Base-by-base conservation (phyloP, 176 grass and related monocot genomes). In the Carex cristatella region DNA sequence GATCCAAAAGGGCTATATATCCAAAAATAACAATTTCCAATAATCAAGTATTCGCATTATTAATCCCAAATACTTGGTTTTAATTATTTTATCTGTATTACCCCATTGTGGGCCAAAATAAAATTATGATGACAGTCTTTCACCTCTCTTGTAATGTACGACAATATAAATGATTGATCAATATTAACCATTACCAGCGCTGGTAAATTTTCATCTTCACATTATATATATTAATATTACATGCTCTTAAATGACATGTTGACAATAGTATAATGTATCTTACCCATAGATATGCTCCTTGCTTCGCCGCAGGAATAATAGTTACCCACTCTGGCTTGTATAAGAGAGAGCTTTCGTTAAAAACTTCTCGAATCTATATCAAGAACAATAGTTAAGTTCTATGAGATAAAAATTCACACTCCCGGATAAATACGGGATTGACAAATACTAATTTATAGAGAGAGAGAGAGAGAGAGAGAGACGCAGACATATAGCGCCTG, bases 281-380 rank as follows among this genome's bases (percentile, higher is more conserved):
- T 69, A 84, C 82, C 82, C 88, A 89, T 59, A 86, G 48, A 79
- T 61, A 89, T 51, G 79, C 84, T 18, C 88, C 88, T 86, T 89
- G 79, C 15, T 84, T 71, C 14, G 79, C 86, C 31, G 83, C 84
- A 86, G 81, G 79, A 71, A 89, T 65, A 80, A 89, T 79, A 69
- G 79, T 79, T 40, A 89, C 79, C 84, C 88, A 79, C 14, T 86
- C 46, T 79, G 70, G 6, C 18, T 89, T 37, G 57, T 79, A 86
- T 19, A 79, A 83, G 11, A 86, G 53, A 35, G 88, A 76, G 49
- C 88, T 89, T 13, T 84, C 78, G 2, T 68, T 73, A 19, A 89
- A 76, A 65, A 89, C 70, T 70, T 72, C 30, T 46, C 84, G 85
- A 69, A 89, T 75, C 88, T 88, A 78, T 51, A 61, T 69, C 13